These are phyloP conservation scores for Boletus coccyginus DNA, from an alignment of 768 basidiomycete species.

Conservation along the genomic window DNA sequence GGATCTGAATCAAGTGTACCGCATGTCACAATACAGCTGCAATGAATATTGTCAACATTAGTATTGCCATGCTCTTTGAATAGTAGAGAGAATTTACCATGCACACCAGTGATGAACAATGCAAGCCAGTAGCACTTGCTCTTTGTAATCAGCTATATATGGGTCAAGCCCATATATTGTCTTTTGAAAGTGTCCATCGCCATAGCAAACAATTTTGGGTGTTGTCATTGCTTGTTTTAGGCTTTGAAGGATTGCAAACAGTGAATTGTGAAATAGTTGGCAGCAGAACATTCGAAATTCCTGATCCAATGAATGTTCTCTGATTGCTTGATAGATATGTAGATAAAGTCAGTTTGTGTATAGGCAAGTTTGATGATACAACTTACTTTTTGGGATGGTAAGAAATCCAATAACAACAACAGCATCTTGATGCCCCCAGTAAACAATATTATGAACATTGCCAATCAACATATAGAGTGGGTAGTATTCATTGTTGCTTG, in stretches of 20 bases:
- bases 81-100: background rate
- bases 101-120: background rate
- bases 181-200: background rate
- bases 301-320: too few species aligned
- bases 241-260: background rate
- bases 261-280: background rate
- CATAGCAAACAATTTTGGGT: background rate
- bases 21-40: background rate
- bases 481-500: too few species aligned
- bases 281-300: background rate
- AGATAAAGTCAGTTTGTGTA: background rate
- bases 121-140: background rate
- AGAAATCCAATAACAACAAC: background rate
- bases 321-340: background rate
- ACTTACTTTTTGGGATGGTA: background rate
- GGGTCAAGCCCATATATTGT: background rate
- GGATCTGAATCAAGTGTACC: background rate
- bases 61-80: conserved; percentile 22
- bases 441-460: too few species aligned
- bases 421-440: background rate
- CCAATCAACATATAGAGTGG: too few species aligned
- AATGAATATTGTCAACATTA: background rate
- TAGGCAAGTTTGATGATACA: too few species aligned
- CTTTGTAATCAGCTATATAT: background rate
- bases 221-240: background rate